Base-by-base conservation (phyloP, 805 yeast genomes). In the Starmerella floris region DNA sequence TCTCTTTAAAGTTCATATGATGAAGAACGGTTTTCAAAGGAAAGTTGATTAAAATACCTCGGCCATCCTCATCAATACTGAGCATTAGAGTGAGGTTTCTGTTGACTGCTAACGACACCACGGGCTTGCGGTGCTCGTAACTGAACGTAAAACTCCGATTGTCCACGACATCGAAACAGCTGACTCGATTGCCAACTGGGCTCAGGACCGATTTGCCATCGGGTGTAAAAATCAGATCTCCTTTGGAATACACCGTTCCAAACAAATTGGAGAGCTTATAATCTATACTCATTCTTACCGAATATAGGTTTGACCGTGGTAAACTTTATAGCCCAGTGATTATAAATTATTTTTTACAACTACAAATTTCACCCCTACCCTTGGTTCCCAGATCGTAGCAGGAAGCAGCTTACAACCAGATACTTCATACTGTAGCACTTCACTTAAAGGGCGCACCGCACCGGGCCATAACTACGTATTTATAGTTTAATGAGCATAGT, bases 181-280 rank as follows among this genome's bases (percentile, higher is more conserved):
- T 71, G 25, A 91, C 87, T 57, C 97, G 65, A 60, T 88, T 91
- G 13, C 98, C 98, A 3, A 91, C 97, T 0, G 98, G 97, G 45
- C 91, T 78, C 36, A 91, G 63, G 27, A 91, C 67, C 43, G 74
- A 72, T 10, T 80, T 75, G 2, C 98, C 98, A 57, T 87, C 95
- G 1, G 78, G 74, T 1, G 94, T 78, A 64, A 79, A 91, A 4
- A 79, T 68, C 23, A 91, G 64, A 59, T 88, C 85, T n/a, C 97
- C 98, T 57, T 80, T 83, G 39, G 93, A 69, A 58, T 91, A 91
- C 3, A 91, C 97, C 0, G 97, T 87, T 23, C 98, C 98, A 53
- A 91, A 66, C 26, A 91, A 68, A 63, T 88, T 91, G 27, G 93
- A 77, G 54, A 91, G 80, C 70, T 79, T 66, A 44, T 50, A 52